These are phyloP conservation scores for Fusarium sp. DNA, from an alignment of 2,329 filamentous ascomycete species.

Conservation along the genomic window DNA sequence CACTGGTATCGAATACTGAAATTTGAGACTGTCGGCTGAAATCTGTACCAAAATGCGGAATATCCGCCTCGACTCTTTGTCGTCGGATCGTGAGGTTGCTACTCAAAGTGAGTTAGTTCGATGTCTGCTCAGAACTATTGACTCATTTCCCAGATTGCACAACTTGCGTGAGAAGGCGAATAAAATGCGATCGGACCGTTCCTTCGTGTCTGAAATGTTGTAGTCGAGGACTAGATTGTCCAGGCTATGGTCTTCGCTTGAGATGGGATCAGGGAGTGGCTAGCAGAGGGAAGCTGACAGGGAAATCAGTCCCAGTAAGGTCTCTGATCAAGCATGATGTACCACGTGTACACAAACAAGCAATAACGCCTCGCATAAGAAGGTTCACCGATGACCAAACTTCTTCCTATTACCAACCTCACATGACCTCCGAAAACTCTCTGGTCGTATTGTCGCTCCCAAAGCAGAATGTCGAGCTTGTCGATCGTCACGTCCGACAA, in stretches of 20 bases:
- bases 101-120: not conserved
- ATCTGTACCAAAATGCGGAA: not conserved
- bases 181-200: not conserved
- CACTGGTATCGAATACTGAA: too few relatives aligned
- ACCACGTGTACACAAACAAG: not conserved
- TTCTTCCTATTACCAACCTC: too few relatives aligned
- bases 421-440: not conserved
- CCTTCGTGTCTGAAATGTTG: not conserved
- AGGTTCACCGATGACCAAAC: rapidly evolving
- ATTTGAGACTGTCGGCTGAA: not conserved
- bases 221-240: not conserved
- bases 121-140: too few relatives aligned
- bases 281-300: not conserved
- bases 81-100: not conserved
- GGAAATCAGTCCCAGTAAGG: not conserved
- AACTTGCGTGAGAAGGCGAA: not conserved
- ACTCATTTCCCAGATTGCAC: not conserved
- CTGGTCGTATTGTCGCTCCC: not conserved
- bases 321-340: not conserved
- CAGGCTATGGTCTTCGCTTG: not conserved
- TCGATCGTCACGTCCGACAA: not conserved
- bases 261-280: slow-evolving; percentile 7
- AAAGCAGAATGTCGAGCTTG: not conserved
- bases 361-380: rapidly evolving
- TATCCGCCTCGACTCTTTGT: not conserved